Evolutionary conservation across 345 rosid genomes (phyloP).

Genomic region (Barbarea vulgaris): DNA sequence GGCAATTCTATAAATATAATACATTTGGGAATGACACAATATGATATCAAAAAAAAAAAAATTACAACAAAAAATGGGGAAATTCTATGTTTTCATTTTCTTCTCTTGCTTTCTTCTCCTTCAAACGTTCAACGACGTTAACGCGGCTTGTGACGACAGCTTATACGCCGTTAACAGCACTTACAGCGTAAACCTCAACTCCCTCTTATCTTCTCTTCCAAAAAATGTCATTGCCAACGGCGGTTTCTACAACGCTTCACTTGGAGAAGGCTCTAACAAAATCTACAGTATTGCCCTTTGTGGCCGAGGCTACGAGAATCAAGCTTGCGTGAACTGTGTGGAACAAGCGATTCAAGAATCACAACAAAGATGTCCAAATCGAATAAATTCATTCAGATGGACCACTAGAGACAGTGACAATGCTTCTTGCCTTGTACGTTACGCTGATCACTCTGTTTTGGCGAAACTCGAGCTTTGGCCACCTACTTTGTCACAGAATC

Average conservation of each 20-base stretch:
- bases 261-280: constrained; percentile 27
- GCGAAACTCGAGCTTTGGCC: too few species aligned
- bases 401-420: constrained; percentile 23
- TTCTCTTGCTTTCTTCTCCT: constrained; percentile 11
- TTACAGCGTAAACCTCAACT: constrained; percentile 12
- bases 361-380: neutral
- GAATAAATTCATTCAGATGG: constrained; percentile 11
- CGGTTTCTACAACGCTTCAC: constrained; percentile 34
- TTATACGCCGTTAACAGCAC: neutral
- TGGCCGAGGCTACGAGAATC: constrained; percentile 23
- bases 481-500: too few species aligned
- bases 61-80: too few species aligned
- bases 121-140: neutral
- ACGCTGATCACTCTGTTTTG: too few species aligned
- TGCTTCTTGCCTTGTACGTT: too few species aligned
- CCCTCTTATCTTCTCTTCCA: constrained; percentile 26
- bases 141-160: constrained; percentile 23
- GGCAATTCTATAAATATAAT: too few species aligned
- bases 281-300: constrained; percentile 31
- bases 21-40: too few species aligned
- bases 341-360: constrained; percentile 16
- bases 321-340: constrained; percentile 29
- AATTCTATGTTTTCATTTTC: neutral
- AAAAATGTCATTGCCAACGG: neutral
- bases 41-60: too few species aligned